Evolutionary conservation across 192 early-diverging fungal species (phyloP).

Genomic region (Dimargaris cristalligena): DNA sequence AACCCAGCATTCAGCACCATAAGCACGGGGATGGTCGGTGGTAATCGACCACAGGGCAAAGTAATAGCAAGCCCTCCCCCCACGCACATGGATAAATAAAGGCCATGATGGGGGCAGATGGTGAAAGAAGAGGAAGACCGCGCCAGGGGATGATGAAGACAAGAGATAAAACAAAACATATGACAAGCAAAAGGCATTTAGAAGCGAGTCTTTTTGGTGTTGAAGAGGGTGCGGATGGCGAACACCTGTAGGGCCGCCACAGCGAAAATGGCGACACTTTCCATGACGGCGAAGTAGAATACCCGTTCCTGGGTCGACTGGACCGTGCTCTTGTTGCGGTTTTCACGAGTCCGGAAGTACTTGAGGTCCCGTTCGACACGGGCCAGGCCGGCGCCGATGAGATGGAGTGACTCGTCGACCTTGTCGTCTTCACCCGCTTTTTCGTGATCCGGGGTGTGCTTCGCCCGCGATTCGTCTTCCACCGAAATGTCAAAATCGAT

Average conservation of each 20-base stretch:
- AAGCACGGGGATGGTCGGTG: too few species aligned
- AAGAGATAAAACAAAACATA: too few species aligned
- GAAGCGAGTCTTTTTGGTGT: slow-evolving; percentile 34
- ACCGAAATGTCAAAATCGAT: slow-evolving; percentile 91
- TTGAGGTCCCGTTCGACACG: slow-evolving; percentile 67
- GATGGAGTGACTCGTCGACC: slow-evolving; percentile 36
- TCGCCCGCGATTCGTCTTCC: slow-evolving; percentile 66
- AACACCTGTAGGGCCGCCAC: slow-evolving; percentile 89
- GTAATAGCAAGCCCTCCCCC: too few species aligned
- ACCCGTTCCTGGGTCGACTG: slow-evolving; percentile 69
- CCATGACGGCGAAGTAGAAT: slow-evolving; percentile 81
- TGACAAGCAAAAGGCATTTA: too few species aligned
- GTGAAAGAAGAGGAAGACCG: too few species aligned
- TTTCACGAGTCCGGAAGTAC: slow-evolving; percentile 79
- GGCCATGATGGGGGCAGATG: too few species aligned
- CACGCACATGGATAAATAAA: too few species aligned
- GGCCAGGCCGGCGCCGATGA: slow-evolving; percentile 41
- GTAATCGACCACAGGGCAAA: too few species aligned
- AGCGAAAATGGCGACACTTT: slow-evolving; percentile 57
- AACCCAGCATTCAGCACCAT: too few species aligned
- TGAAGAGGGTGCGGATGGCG: slow-evolving; percentile 86
- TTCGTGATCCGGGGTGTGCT: slow-evolving; percentile 36
- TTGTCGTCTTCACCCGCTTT: slow-evolving; percentile 32
- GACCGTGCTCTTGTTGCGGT: slow-evolving; percentile 82
- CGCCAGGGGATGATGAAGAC: too few species aligned